A percentile compares a stretch with the other conserved stretches of the same genome.
phyloP scores from a whole-genome alignment of 257 asterid genomes.

The Capsicum chinense region DNA sequence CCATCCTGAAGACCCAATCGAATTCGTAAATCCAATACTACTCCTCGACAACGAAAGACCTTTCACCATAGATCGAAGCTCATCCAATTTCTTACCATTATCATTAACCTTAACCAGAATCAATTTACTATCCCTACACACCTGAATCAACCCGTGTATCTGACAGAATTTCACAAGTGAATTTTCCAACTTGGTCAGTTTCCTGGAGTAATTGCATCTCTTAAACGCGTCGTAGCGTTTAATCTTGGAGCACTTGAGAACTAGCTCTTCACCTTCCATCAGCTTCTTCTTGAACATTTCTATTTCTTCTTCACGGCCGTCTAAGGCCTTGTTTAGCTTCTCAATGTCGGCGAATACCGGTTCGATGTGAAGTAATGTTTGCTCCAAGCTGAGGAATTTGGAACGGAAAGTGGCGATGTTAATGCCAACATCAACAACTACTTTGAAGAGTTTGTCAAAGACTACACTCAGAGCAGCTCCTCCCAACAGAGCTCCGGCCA shows the following conservation, averaged over 20 bases:
- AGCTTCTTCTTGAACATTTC: slow-evolving; percentile 26
- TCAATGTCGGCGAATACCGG: slow-evolving; percentile 40
- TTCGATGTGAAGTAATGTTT: slow-evolving; percentile 18
- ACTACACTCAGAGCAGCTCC: slow-evolving; percentile 33
- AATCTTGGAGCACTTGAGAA: slow-evolving; percentile 34
- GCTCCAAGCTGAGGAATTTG: slow-evolving; percentile 32
- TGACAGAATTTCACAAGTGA: slow-evolving; percentile 37
- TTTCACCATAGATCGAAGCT: slow-evolving; percentile 11
- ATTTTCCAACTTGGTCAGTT: slow-evolving; percentile 32
- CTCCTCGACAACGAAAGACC: background rate
- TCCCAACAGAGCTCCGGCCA: background rate
- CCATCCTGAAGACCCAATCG: background rate
- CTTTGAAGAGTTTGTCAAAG: slow-evolving; percentile 9
- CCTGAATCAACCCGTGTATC: slow-evolving; percentile 40
- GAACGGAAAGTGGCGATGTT: slow-evolving; percentile 37
- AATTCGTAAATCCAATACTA: slow-evolving; percentile 12
- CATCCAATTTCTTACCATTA: slow-evolving; percentile 34
- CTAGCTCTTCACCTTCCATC: slow-evolving; percentile 36
- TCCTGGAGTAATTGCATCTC: slow-evolving; percentile 37
- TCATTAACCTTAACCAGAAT: slow-evolving; percentile 29
- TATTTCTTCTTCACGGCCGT: slow-evolving; percentile 35
- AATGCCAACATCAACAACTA: slow-evolving; percentile 25
- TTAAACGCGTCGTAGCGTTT: slow-evolving; percentile 31
- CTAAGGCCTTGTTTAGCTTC: slow-evolving; percentile 35
- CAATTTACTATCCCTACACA: slow-evolving; percentile 39